These are phyloP conservation scores for Aphanomyces stellatus DNA, from an alignment of 352 stramenopile species.

Conservation along the genomic window DNA sequence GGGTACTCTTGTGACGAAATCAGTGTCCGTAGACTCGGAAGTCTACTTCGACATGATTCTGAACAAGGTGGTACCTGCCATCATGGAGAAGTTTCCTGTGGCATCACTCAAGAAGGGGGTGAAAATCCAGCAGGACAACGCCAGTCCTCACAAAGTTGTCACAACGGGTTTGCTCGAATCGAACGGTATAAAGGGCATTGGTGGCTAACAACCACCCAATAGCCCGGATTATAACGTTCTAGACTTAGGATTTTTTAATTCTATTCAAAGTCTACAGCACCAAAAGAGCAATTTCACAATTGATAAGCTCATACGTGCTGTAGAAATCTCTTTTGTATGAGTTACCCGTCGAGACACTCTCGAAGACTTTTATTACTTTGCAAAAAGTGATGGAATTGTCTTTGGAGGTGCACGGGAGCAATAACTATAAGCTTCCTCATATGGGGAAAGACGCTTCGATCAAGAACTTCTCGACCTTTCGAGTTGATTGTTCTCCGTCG, in stretches of 20 bases:
- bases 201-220: neutral
- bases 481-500: neutral
- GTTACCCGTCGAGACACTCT: neutral
- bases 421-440: no score
- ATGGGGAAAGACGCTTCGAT: neutral
- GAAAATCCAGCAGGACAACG: neutral
- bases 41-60: neutral
- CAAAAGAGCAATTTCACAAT: neutral
- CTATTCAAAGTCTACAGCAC: neutral
- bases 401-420: neutral
- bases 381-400: slow-evolving; percentile 13
- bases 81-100: neutral
- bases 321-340: neutral
- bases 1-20: neutral
- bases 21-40: neutral
- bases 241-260: neutral
- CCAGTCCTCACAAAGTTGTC: neutral
- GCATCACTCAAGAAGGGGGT: neutral
- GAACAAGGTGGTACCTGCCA: neutral
- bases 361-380: slow-evolving; percentile 15
- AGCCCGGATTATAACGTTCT: neutral
- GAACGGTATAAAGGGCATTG: neutral
- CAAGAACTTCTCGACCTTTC: neutral
- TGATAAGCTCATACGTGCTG: neutral
- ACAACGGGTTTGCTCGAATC: neutral